phyloP scores from a whole-genome alignment of 1,284 basidiomycete species.

The Ustilago crameri region DNA sequence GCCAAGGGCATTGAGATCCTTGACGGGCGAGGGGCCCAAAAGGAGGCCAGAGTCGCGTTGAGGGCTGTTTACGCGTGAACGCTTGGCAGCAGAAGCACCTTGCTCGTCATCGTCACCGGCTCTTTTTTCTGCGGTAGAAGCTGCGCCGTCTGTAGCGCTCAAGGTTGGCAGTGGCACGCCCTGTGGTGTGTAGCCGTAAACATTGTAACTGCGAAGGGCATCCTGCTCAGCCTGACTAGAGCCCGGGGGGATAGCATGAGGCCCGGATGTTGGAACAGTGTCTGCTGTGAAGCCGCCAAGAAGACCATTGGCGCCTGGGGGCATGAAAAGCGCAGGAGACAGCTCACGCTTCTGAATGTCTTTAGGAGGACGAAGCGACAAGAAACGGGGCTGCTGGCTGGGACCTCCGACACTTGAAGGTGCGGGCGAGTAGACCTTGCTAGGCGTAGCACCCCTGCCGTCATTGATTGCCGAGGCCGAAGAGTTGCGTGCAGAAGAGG shows the following conservation, averaged over 20 bases:
- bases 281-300: constrained; percentile 29
- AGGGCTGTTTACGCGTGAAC: constrained; percentile 36
- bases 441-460: constrained; percentile 25
- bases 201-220: constrained; percentile 52
- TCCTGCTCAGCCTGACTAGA: constrained; percentile 50
- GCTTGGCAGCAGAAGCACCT: constrained; percentile 32
- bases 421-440: constrained; percentile 35
- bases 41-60: constrained; percentile 26
- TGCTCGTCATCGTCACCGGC: constrained; percentile 24
- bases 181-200: constrained; percentile 59
- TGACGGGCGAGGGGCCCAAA: constrained; percentile 59
- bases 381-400: constrained; percentile 60
- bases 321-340: constrained; percentile 48
- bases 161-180: constrained; percentile 50
- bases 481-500: constrained; percentile 49
- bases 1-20: constrained; percentile 63
- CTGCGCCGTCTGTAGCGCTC: neutral
- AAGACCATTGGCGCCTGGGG: constrained; percentile 48
- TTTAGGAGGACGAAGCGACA: constrained; percentile 56
- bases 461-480: constrained; percentile 47
- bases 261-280: constrained; percentile 2
- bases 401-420: constrained; percentile 40
- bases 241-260: constrained; percentile 58
- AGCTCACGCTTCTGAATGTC: constrained; percentile 36
- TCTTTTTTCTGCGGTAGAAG: constrained; percentile 24